Evolutionary conservation across 441 rosid genomes (phyloP).

Genomic region (Pelargonium australe): DNA sequence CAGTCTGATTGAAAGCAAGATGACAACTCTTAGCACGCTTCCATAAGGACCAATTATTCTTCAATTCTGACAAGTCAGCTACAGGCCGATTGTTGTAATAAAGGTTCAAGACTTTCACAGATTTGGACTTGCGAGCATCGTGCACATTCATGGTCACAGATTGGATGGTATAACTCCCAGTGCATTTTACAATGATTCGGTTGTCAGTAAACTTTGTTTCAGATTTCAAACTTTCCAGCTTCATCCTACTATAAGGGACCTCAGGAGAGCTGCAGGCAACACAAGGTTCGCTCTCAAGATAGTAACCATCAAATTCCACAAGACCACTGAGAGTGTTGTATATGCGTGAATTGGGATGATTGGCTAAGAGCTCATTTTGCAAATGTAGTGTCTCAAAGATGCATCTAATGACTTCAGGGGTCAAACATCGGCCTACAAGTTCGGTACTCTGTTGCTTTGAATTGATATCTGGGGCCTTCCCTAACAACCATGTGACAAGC

Average conservation of each 20-base stretch:
- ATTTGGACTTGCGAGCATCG: conserved; percentile 98
- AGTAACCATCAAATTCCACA: conserved; percentile 99
- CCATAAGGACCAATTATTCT: conserved; percentile 99
- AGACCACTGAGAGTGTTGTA: conserved; percentile 92
- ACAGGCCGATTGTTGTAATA: conserved; percentile 98
- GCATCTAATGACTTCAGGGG: conserved; percentile 69
- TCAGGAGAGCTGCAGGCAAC: conserved; percentile 99
- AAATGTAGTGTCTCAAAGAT: conserved; percentile 91
- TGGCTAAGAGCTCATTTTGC: conserved; percentile 98
- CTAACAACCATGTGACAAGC: conserved; percentile 78
- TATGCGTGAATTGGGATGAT: conserved; percentile 99
- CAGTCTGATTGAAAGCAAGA: conserved; percentile 97
- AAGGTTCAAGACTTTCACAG: conserved; percentile 95
- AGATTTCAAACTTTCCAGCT: conserved; percentile 96
- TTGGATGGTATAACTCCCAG: conserved; percentile 99
- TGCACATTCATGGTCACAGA: conserved; percentile 99
- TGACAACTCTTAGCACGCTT: conserved; percentile 99
- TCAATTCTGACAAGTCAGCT: conserved; percentile 95
- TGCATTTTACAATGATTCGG: conserved; percentile 97
- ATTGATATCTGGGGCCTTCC: conserved; percentile 75
- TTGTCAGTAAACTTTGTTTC: conserved; percentile 99
- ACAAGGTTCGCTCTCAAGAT: conserved; percentile 99
- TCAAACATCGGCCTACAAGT: conserved; percentile 80
- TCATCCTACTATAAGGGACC: conserved; percentile 98
- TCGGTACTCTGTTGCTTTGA: conserved; percentile 68